Percentiles rank a stretch among this genome's conserved stretches.
Evolutionary conservation across 1,139 yeast species (phyloP).

Genomic region (Ogataea hybrid): DNA sequence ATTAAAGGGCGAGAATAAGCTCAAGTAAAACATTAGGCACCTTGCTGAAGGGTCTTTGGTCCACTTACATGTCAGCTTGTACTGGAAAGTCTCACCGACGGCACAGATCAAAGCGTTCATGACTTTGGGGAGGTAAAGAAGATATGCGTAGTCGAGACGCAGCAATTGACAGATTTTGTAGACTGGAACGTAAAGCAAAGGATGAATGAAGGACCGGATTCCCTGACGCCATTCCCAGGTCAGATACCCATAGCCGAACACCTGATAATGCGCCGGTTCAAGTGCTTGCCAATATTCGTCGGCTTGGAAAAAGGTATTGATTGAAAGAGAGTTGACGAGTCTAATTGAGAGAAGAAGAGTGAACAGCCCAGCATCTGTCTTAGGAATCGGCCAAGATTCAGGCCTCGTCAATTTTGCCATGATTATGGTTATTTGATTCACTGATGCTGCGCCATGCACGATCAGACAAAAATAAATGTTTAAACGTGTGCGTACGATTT

Average conservation of each 20-base stretch:
- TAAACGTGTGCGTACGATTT: conserved; percentile 2
- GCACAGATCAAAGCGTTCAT: conserved; percentile 72
- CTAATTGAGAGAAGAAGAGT: conserved; percentile 39
- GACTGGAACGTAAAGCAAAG: conserved; percentile 57
- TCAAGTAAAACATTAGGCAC: conserved; percentile 45
- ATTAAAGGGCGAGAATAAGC: conserved; percentile 75
- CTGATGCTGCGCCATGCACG: conserved; percentile 5
- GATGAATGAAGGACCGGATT: conserved; percentile 78
- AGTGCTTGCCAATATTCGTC: conserved; percentile 93
- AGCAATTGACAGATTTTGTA: conserved; percentile 34
- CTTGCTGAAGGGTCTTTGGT: conserved; percentile 42
- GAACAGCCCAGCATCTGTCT: conserved; percentile 13
- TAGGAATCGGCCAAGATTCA: background rate
- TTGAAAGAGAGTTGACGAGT: conserved; percentile 59
- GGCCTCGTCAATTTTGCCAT: background rate
- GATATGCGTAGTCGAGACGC: conserved; percentile 35
- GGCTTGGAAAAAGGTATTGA: conserved; percentile 84
- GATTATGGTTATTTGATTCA: conserved; percentile 2
- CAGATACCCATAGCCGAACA: conserved; percentile 76
- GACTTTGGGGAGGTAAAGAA: conserved; percentile 56
- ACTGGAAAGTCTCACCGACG: conserved; percentile 63
- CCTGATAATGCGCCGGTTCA: conserved; percentile 82
- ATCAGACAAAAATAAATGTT: conserved; percentile 6
- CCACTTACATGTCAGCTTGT: conserved; percentile 43
- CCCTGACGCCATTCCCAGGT: conserved; percentile 95